Percentiles rank a stretch among this genome's conserved stretches.
These are phyloP conservation scores for Microdochium trichocladiopsis DNA, from an alignment of 2,329 filamentous ascomycete genomes.

Conservation along the genomic window DNA sequence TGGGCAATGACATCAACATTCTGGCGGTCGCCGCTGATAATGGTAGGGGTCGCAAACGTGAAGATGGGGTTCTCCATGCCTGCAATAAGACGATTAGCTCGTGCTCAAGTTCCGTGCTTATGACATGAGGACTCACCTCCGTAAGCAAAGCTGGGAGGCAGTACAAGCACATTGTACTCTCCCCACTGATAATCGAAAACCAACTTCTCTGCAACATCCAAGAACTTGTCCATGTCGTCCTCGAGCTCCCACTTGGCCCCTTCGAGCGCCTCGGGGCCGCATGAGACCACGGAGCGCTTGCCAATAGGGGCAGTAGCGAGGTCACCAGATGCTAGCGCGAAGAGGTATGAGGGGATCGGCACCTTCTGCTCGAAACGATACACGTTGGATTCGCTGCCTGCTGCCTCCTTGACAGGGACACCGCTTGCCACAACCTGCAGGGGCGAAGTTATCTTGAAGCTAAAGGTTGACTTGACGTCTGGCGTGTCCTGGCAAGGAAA, in stretches of 20 bases:
- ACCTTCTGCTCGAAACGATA: slow-evolving; percentile 88
- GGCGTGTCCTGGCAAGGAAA: slow-evolving; percentile 98
- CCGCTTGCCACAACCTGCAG: slow-evolving; percentile 91
- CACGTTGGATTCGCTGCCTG: slow-evolving; percentile 44
- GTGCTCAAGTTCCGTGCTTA: slow-evolving; percentile 4
- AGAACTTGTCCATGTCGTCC: slow-evolving; percentile 83
- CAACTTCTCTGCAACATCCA: slow-evolving; percentile 73
- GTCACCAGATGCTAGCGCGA: slow-evolving; percentile 84
- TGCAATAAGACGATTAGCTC: slow-evolving; percentile 13
- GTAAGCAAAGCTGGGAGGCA: slow-evolving; percentile 87
- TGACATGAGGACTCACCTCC: slow-evolving; percentile 48
- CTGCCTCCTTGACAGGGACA: slow-evolving; percentile 45
- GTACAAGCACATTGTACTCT: slow-evolving; percentile 85
- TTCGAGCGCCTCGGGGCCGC: slow-evolving; percentile 78
- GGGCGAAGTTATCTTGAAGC: slow-evolving; percentile 79
- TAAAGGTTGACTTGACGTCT: slow-evolving; percentile 92
- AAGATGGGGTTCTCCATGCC: slow-evolving; percentile 90
- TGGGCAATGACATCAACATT: slow-evolving; percentile 97
- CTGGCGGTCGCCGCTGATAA: slow-evolving; percentile 83
- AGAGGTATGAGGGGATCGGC: slow-evolving; percentile 90
- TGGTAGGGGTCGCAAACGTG: slow-evolving; percentile 90
- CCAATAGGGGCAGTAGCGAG: slow-evolving; percentile 82
- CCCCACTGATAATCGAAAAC: slow-evolving; percentile 92
- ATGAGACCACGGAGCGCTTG: slow-evolving; percentile 75
- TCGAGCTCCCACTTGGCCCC: slow-evolving; percentile 89